Base-by-base conservation (phyloP, 2,329 filamentous ascomycete species). In the Cryphonectria japonica region DNA sequence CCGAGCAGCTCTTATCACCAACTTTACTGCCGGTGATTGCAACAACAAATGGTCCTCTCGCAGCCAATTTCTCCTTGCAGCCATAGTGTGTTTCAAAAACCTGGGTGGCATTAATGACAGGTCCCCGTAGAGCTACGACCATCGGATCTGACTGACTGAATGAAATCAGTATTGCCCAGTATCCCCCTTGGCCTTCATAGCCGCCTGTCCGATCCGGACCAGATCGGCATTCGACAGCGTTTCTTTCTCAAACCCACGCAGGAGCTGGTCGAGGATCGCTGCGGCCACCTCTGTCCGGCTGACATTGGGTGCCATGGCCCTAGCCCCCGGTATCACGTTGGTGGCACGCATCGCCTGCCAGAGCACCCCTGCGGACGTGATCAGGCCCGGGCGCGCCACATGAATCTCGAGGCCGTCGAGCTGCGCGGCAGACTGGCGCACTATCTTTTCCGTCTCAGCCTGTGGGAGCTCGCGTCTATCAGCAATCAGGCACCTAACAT, bases 171-270 rank as follows among this genome's bases (percentile, higher is more conserved):
- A 64, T 32, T 50, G 43, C 16, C 41, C 63, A 2, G 63, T 50
- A 46, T 34, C 43, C 29, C 29, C 29, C 50, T n/a, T 66, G 26
- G 19, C 46, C 39, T 62, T 26, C 63, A 71, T 60, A 5, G 46
- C 71, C 50, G 71, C 59, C 34, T 72, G 67, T 9, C 75, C 83
- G 68, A 84, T 82, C 64, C 78, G 79, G 46, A 75, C 77, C 72
- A 86, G 61, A 66, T 87, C 84, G 1, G 79, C 77, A 62, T 84
- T 84, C 66, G 76, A 57, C 29, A 86, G 73, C 1, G 82, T 79
- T 0, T 86, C 84, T 74, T 83, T 84, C 64, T 83, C 82, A 50
- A 86, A 82, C 41, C 86, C 85, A 41, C 81, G 76, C 0, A 84
- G 62, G 0, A 80, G 82, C 71, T 85, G 82, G 19, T 85, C 77